Evolutionary conservation across 75 land plant genomes (phyloP).

Genomic region (Adiantum capillusveneris): DNA sequence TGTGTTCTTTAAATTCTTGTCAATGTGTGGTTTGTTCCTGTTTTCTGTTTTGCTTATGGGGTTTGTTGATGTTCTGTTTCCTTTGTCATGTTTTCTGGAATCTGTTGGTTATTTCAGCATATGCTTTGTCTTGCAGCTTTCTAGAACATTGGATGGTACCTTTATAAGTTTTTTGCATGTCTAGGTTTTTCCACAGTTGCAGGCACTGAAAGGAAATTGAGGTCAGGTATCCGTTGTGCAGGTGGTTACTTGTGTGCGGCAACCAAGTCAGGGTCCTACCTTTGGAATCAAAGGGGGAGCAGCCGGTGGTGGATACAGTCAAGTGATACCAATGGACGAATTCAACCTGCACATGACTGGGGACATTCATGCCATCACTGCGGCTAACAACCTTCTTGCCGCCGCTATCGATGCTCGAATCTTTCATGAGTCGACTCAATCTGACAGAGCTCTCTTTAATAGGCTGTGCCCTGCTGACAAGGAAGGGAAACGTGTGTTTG

Average conservation of each 20-base stretch:
- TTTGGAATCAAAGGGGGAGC: conserved; percentile 99
- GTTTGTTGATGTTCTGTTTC: too few relatives aligned
- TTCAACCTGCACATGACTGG: conserved; percentile 96
- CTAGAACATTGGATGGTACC: too few relatives aligned
- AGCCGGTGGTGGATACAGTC: conserved; percentile 97
- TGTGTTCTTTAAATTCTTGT: too few relatives aligned
- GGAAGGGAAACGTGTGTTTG: conserved; percentile 66
- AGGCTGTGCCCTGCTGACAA: conserved; percentile 89
- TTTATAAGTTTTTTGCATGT: neutral
- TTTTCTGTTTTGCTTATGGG: too few relatives aligned
- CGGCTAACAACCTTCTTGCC: conserved; percentile 93
- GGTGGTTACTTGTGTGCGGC: conserved; percentile 95
- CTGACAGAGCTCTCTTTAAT: conserved; percentile 88
- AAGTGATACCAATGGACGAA: conserved; percentile 99
- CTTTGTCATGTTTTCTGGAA: too few relatives aligned
- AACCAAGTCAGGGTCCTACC: conserved; percentile 99
- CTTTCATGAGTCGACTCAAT: conserved; percentile 81
- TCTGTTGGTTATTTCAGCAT: too few relatives aligned
- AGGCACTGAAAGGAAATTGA: neutral
- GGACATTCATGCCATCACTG: conserved; percentile 96
- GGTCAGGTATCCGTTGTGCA: conserved; percentile 11
- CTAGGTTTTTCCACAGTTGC: neutral
- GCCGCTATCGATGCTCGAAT: conserved; percentile 94
- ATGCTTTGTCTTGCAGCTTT: too few relatives aligned
- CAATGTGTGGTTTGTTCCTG: too few relatives aligned